Base-by-base conservation (phyloP, 495 filamentous ascomycete species). In the Cercophora samala region DNA sequence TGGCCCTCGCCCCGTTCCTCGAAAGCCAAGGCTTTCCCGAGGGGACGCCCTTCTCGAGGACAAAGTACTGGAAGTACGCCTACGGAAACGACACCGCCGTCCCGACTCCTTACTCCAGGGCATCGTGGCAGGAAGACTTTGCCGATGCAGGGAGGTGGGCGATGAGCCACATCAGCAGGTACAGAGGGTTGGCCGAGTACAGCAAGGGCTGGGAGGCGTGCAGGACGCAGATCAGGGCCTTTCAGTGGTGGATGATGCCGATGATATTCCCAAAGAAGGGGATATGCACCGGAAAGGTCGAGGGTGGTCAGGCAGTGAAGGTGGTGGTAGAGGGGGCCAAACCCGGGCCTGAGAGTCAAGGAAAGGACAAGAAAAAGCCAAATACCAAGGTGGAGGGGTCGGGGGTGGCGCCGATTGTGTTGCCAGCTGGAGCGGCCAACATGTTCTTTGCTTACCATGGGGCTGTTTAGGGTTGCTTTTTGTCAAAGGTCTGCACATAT, bases 71-170 rank as follows among this genome's bases (percentile, higher is more conserved):
- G 72, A 62, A 61, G 18, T 2, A 19, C 5, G 59, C 63, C 53
- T 22, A 66, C 42, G 46, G 19, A 51, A 62, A 62, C 21, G 66
- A 69, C 61, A 52, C 54, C 4, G 61, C 63, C 1, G 54, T 74
- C 42, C 69, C 72, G 2, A 72, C 72, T 15, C 19, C 63, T 17
- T 74, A 74, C 64, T 64, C 72, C 2, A n/a, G 58, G 23, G 55
- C 62, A 0, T 66, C 63, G 17, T 62, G 56, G 65, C 63, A 66
- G 54, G 72, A 74, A 62, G 52, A 62, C 55, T 74, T 74, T 63
- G 72, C 72, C 25, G 72, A 74, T 58, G 69, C 68, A 6, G 69
- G 70, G 13, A 63, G 72, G 24, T 69, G 69, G 69, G 67, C 64
- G 11, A 56, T 74, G 58, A 72, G 65, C 32, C 61, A 72, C 60